phyloP scores from a whole-genome alignment of 148 eudicot species.

The Silene conica region DNA sequence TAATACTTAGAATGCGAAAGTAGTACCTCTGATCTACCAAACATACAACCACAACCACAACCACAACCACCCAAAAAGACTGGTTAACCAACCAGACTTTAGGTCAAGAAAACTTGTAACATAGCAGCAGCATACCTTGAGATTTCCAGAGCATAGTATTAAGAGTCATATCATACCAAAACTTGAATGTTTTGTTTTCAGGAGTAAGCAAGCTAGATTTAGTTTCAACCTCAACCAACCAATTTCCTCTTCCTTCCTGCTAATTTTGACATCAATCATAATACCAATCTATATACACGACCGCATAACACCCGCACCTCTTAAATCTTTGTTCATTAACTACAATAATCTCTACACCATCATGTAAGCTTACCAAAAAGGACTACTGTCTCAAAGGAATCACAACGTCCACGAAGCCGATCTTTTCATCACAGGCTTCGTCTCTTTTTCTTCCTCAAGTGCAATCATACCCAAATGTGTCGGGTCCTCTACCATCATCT shows the following conservation, averaged over 20 bases:
- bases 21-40: too few relatives aligned
- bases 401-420: slow-evolving; percentile 54
- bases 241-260: not conserved
- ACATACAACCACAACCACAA: too few relatives aligned
- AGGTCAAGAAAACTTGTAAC: too few relatives aligned
- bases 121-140: too few relatives aligned
- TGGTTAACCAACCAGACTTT: too few relatives aligned
- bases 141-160: too few relatives aligned
- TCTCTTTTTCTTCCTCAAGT: slow-evolving; percentile 69
- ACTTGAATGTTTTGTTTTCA: not conserved
- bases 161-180: slow-evolving; percentile 35
- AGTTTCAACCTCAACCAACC: too few relatives aligned
- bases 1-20: too few relatives aligned
- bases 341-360: too few relatives aligned
- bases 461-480: slow-evolving; percentile 71
- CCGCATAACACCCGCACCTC: not conserved
- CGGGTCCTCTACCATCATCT: slow-evolving; percentile 81
- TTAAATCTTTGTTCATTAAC: not conserved
- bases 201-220: too few relatives aligned
- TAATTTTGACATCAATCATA: slow-evolving; percentile 7
- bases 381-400: not conserved
- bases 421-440: slow-evolving; percentile 55
- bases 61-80: too few relatives aligned
- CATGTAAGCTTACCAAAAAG: too few relatives aligned
- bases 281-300: slow-evolving; percentile 17